Evolutionary conservation across 441 rosid genomes (phyloP), one percentile per base, ranked within the genome.

Genomic region (Omphalea diandra): DNA sequence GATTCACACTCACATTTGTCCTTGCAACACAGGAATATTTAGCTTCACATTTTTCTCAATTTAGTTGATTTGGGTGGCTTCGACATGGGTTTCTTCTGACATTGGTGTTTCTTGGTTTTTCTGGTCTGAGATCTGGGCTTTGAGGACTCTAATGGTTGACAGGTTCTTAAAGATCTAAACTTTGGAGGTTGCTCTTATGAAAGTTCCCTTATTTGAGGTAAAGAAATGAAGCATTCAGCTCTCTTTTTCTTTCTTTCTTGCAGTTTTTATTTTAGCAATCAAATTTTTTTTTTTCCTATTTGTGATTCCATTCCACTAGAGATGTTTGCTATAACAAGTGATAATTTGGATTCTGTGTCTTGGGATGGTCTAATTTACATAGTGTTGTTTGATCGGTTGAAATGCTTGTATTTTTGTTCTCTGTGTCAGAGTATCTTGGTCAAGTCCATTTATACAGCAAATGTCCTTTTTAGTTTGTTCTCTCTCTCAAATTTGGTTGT

Each of bases 111-210:
- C 24, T 38, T 26, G 71, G 59, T 8, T 63, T 70, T 27, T 55
- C 62, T 69, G 61, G 65, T 77, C 22, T 70, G 84, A 84, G 90
- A 91, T 91, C 87, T 87, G 78, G 77, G 50, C 53, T 74, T 33
- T 22, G 60, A 24, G 74, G 65, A 68, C 62, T 15, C 36, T 71
- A 35, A 73, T 71, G 80, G 70, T 58, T 71, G 29, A 56, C 63
- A 70, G 71, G 67, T 75, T 80, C n/a, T 73, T 71, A 68, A 83
- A 83, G 90, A 83, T 87, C 92, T 83, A 55, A 76, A 57, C 76
- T 71, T 79, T 80, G 57, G 70, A 70, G 68, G 68, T 54, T 68
- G 64, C 56, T 65, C 57, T 57, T 66, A 74, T 71, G 67, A 73
- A n/a, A 76, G 65, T 70, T 57, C 73, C 29, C 68, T 60, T 35